phyloP scores from a whole-genome alignment of 805 yeast species.

The Suhomyces canberraensis region DNA sequence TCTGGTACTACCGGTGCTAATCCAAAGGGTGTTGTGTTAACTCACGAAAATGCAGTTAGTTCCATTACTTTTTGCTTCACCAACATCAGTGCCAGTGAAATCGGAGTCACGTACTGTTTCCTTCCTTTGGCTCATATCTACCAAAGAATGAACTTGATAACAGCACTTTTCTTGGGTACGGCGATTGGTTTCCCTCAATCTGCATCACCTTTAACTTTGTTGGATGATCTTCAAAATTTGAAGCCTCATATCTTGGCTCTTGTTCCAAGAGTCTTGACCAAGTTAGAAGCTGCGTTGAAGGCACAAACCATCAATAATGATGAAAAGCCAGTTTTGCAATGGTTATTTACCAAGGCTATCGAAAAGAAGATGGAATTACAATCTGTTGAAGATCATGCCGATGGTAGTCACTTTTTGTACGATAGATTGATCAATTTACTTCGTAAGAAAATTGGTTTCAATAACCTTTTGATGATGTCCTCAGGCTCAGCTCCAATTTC shows the following conservation, averaged over 20 bases:
- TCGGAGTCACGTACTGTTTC: constrained; percentile 15
- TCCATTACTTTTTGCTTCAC: constrained; percentile 13
- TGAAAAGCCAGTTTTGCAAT: constrained; percentile 28
- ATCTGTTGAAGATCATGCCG: constrained; percentile 16
- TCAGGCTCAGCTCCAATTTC: constrained; percentile 71
- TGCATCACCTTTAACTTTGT: constrained; percentile 23
- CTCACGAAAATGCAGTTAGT: constrained; percentile 19
- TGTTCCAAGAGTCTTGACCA: constrained; percentile 38
- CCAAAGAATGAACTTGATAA: constrained; percentile 15
- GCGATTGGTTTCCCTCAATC: constrained; percentile 31
- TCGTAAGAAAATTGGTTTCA: constrained; percentile 34
- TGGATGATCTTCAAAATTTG: constrained; percentile 29
- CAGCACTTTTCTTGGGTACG: constrained; percentile 13
- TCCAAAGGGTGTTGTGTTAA: constrained; percentile 72
- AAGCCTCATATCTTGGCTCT: constrained; percentile 27
- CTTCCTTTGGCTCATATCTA: constrained; percentile 26
- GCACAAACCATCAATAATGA: constrained; percentile 39
- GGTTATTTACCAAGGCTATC: constrained; percentile 28
- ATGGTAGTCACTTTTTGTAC: constrained; percentile 26
- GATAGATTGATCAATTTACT: constrained; percentile 30
- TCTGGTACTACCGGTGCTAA: constrained; percentile 69
- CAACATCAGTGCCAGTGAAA: constrained; percentile 1
- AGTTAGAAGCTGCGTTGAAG: constrained; percentile 48
- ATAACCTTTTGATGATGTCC: constrained; percentile 22
- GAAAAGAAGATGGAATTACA: constrained; percentile 22